phyloP scores from a whole-genome alignment of 2,329 filamentous ascomycete species.

The Ophiosphaerella herpotricha region DNA sequence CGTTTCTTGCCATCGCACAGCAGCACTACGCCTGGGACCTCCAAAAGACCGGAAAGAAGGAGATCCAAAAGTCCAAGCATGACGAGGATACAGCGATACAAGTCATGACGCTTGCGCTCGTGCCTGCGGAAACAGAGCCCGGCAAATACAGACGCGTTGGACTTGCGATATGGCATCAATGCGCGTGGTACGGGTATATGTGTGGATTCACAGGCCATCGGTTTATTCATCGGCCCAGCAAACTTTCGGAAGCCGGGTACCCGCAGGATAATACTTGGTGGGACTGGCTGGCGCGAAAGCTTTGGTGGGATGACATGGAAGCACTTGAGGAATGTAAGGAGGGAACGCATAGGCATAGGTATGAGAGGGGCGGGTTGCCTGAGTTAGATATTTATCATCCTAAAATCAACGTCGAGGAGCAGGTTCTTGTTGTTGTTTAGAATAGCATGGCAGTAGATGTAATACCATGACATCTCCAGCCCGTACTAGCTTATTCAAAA shows the following conservation, averaged over 20 bases:
- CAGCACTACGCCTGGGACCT: conserved; percentile 5
- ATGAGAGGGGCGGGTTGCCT: conserved; percentile 6
- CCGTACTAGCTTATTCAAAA: too few relatives aligned
- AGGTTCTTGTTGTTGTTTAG: conserved; percentile 13
- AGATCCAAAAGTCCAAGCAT: not conserved
- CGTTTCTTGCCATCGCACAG: conserved; percentile 28
- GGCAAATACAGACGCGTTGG: conserved; percentile 23
- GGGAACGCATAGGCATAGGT: conserved; percentile 13
- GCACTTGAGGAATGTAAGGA: conserved; percentile 5
- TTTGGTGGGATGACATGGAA: conserved; percentile 13
- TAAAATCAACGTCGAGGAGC: conserved; percentile 12
- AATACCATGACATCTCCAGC: too few relatives aligned
- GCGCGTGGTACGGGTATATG: conserved; percentile 26
- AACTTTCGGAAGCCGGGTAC: conserved; percentile 2
- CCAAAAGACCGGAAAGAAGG: not conserved
- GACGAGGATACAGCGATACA: conserved; percentile 7
- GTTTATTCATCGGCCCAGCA: conserved; percentile 7
- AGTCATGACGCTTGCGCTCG: conserved; percentile 15
- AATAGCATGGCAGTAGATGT: too few relatives aligned
- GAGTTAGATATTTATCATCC: conserved; percentile 12
- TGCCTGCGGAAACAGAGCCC: conserved; percentile 6
- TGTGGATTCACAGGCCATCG: conserved; percentile 14
- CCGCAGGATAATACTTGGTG: not conserved
- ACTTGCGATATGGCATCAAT: conserved; percentile 23
- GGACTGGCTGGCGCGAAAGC: conserved; percentile 2